Conservation (phyloP, 1,139 yeast species). For the Saccharomyces hybrid region DNA sequence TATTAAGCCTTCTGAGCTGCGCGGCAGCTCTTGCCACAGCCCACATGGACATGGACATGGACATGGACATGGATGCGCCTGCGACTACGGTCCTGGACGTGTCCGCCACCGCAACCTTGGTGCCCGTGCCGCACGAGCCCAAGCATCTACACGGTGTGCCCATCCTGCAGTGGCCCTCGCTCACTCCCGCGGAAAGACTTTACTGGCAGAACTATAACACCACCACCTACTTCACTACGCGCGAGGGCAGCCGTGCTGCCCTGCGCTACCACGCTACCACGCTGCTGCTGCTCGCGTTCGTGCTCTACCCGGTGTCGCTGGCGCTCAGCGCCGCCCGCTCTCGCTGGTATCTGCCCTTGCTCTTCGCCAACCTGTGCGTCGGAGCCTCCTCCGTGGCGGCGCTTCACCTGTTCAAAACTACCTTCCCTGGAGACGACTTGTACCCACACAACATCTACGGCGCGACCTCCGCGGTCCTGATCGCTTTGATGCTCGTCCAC, state of each 20-base stretch:
- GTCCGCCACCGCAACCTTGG: conserved; percentile 7
- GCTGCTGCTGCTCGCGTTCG: conserved; percentile 41
- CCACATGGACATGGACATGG: conserved; percentile 19
- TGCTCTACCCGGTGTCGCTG: conserved; percentile 64
- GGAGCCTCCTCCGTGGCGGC: conserved; percentile 47
- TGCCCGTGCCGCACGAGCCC: conserved; percentile 41
- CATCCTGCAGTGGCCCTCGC: conserved; percentile 51
- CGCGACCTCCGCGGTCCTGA: conserved; percentile 54
- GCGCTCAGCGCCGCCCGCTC: conserved; percentile 55
- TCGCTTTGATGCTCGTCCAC: conserved; percentile 48
- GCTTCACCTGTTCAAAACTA: conserved; percentile 50
- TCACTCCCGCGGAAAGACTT: conserved; percentile 62
- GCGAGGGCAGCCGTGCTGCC: conserved; percentile 40
- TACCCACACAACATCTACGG: conserved; percentile 75
- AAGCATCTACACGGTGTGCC: conserved; percentile 67
- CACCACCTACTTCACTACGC: conserved; percentile 66
- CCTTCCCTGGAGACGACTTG: conserved; percentile 49
- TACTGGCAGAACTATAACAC: conserved; percentile 79
- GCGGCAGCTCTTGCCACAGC: background rate
- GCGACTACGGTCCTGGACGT: conserved; percentile 7
- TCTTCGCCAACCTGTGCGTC: conserved; percentile 44
- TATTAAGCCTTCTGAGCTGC: background rate
- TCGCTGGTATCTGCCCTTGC: conserved; percentile 49
- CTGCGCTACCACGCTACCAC: conserved; percentile 51
- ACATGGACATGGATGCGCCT: conserved; percentile 9